Percentiles rank a stretch among this genome's conserved stretches.
phyloP scores from a whole-genome alignment of 306 rosid genomes.

The Quercus robur region DNA sequence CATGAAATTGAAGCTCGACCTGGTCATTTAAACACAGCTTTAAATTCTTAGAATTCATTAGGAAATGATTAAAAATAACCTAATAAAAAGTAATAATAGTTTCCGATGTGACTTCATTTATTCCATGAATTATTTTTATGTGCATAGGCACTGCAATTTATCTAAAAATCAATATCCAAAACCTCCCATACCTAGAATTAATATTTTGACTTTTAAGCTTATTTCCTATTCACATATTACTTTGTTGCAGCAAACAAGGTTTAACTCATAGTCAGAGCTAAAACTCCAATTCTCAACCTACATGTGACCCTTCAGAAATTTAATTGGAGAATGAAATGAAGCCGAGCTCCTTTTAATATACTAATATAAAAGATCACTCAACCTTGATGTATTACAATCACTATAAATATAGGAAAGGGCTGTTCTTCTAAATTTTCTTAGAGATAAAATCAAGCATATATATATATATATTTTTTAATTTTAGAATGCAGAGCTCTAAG shows the following conservation, averaged over 20 bases:
- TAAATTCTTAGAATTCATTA: conserved; percentile 13
- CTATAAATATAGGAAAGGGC: background rate
- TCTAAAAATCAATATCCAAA: background rate
- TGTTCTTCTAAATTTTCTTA: background rate
- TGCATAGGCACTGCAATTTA: background rate
- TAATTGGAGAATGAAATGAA: background rate
- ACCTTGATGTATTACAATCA: background rate
- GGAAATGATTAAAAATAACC: background rate
- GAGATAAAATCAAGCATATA: background rate
- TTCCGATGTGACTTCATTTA: background rate
- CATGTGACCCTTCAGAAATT: background rate
- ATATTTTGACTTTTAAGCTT: background rate
- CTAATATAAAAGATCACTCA: background rate
- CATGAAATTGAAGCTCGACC: conserved; percentile 80
- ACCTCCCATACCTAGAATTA: background rate
- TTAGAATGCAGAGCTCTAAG: background rate
- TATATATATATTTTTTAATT: background rate
- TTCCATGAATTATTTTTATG: background rate
- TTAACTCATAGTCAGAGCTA: background rate
- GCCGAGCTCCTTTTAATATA: background rate
- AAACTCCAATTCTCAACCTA: background rate
- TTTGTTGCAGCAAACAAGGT: background rate
- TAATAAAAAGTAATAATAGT: background rate
- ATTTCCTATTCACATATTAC: background rate
- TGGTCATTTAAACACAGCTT: conserved; percentile 34